Evolutionary conservation across 768 basidiomycete genomes (phyloP), one percentile per base, ranked within the genome.

Genomic region (Lentinula aciculospora): DNA sequence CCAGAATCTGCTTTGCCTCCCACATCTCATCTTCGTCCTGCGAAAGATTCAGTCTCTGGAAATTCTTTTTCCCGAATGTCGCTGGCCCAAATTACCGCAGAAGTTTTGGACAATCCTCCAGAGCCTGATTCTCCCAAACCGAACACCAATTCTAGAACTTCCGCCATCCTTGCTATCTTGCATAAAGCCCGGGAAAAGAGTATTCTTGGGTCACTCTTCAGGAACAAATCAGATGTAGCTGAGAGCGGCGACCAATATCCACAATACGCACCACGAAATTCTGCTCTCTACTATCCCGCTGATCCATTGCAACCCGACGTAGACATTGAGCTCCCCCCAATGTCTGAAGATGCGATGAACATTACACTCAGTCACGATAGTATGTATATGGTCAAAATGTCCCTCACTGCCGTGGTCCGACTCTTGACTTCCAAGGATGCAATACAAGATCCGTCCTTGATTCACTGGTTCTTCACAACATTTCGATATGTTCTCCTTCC

Each of bases 401-500:
- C 56, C 44, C 56, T 34, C 15, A 48, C 32, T 7, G 56, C 56
- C 7, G 23, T 57, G 12, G 63, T 72, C 25, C 67, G 70, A 19
- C 68, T 74, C n/a, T 64, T 72, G 58, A 68, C 72, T 7, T 67
- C 64, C 4, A 64, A 64, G 29, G 65, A 64, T 28, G 62, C 60
- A 4, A 63, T 69, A 36, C 55, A 45, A 48, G 79, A 82, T 57
- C 63, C 68, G 55, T 56, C 72, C 59, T 59, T 82, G 70, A 60
- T 68, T 63, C 63, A 74, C 64, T 58, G 78, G 4, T 85, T 86
- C 69, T 81, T 83, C 68, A 67, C 80, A 21, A 80, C 79, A 21
- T 86, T 85, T 69, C 78, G 83, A 21, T 75, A 79, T 56, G 83
- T 81, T 71, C 75, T 79, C 12, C 72, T 68, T 1, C 76, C 84